Evolutionary conservation across 108 stramenopile genomes (phyloP), one percentile per base, ranked within the genome.

Genomic region (Fistulifera solaris): DNA sequence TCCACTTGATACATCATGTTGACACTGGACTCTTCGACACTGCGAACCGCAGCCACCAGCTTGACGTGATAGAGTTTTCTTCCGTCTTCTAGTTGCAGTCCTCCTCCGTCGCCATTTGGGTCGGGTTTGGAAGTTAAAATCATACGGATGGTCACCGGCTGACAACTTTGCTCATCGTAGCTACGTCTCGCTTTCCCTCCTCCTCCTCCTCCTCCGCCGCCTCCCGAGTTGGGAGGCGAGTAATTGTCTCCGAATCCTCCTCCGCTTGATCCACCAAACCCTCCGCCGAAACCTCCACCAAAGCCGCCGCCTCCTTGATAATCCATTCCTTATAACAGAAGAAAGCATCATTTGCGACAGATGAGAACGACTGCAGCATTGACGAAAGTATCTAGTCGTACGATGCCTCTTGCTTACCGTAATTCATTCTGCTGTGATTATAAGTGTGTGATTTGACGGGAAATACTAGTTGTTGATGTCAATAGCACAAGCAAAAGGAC

Each of bases 161-260:
- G 71, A 12, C 89, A 52, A 16, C 84, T 83, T 65, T 88, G 88
- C 49, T 88, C 85, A 53, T 89, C 81, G 63, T 86, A 84, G 54
- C 71, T 45, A 15, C 71, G 67, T 46, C 78, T 72, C 26, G 56
- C 44, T 58, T 69, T 68, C 16, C 59, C 68, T 22, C 44, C 46
- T 15, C 42, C 31, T 24, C 65, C 69, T 5, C 26, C 27, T 17
- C 54, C 51, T 23, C 57, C 64, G 40, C 62, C 59, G n/a, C 63
- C 63, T 0, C 70, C 70, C n/a, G 38, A 15, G 31, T 35, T 35
- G 31, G 31, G 31, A 35, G 31, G 31, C 17, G 14, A 35, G 1
- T 40, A 31, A 13, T 7, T 25, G 31, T 23, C 18, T 17, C 25
- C 25, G 8, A 38, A 27, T 2, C 17, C 14, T 2, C 22, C 18